These are phyloP conservation scores for Termitomyces sp. DNA, from an alignment of 768 basidiomycete genomes.

Conservation along the genomic window DNA sequence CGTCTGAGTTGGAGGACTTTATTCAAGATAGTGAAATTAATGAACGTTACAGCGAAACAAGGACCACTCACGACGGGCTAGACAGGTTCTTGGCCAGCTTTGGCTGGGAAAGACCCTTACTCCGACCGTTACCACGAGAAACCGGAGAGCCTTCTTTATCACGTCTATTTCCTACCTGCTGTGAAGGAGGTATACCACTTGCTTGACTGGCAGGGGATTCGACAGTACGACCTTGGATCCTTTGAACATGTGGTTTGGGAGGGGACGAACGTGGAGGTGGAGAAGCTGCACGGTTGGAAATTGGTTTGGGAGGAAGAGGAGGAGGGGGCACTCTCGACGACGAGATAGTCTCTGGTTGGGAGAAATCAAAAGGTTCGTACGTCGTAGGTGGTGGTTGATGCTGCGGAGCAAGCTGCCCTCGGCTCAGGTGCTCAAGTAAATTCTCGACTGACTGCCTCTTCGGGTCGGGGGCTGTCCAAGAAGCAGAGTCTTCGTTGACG, in stretches of 20 bases:
- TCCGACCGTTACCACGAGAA: conserved; percentile 40
- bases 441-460: conserved; percentile 84
- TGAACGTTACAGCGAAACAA: neutral
- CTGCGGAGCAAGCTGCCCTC: conserved; percentile 33
- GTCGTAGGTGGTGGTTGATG: conserved; percentile 29
- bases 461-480: conserved; percentile 56
- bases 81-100: conserved; percentile 42
- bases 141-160: conserved; percentile 73
- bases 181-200: conserved; percentile 17
- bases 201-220: conserved; percentile 48
- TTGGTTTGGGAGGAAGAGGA: conserved; percentile 58
- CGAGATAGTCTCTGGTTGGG: conserved; percentile 36
- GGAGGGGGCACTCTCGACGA: conserved; percentile 48
- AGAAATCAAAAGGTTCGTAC: conserved; percentile 46
- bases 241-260: conserved; percentile 51
- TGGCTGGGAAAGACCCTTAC: conserved; percentile 31
- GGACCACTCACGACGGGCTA: conserved; percentile 48
- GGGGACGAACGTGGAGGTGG: conserved; percentile 59
- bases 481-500: conserved; percentile 47
- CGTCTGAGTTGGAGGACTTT: conserved; percentile 59
- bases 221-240: conserved; percentile 41
- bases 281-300: conserved; percentile 40
- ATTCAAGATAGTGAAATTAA: conserved; percentile 3
- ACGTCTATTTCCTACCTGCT: conserved; percentile 28
- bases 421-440: conserved; percentile 66